A percentile compares a stretch with the other conserved stretches of the same genome.
phyloP scores from a whole-genome alignment of 805 yeast genomes.

The Wickerhamiella azyma region DNA sequence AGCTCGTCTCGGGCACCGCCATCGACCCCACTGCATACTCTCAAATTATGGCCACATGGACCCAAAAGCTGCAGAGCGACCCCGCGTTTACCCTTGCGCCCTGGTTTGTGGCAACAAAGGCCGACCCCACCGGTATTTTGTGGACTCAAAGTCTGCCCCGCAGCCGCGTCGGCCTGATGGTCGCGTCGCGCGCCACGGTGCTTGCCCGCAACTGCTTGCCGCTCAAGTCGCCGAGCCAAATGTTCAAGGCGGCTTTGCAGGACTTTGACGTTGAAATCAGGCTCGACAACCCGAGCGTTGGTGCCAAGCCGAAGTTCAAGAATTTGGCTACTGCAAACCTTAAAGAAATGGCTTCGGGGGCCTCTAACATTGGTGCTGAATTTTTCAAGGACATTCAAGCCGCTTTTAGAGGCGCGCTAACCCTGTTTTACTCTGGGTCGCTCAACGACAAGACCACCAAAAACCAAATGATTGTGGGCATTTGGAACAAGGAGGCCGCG shows the following conservation, averaged over 20 bases:
- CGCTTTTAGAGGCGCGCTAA: slow-evolving; percentile 51
- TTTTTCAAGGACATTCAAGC: slow-evolving; percentile 46
- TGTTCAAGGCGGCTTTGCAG: slow-evolving; percentile 68
- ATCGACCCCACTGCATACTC: slow-evolving; percentile 50
- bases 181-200: slow-evolving; percentile 79
- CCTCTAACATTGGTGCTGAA: slow-evolving; percentile 47
- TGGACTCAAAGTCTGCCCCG: slow-evolving; percentile 53
- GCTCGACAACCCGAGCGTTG: slow-evolving; percentile 35
- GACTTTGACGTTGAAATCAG: slow-evolving; percentile 75
- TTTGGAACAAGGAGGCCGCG: slow-evolving; percentile 59
- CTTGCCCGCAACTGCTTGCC: slow-evolving; percentile 62
- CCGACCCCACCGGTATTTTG: slow-evolving; percentile 72
- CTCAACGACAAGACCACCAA: slow-evolving; percentile 26
- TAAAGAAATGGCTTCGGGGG: slow-evolving; percentile 25
- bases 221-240: slow-evolving; percentile 27
- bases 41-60: slow-evolving; percentile 48
- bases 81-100: slow-evolving; percentile 72
- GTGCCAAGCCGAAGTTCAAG: slow-evolving; percentile 29
- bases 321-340: slow-evolving; percentile 26
- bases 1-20: slow-evolving; percentile 22
- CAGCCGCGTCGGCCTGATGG: slow-evolving; percentile 41
- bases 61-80: slow-evolving; percentile 56
- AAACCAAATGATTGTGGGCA: slow-evolving; percentile 55
- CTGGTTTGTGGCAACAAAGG: slow-evolving; percentile 67
- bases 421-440: slow-evolving; percentile 50